A percentile compares a stretch with the other conserved stretches of the same genome.
Conservation (phyloP, 345 rosid genomes). For the Chamaenerion angustifolium region DNA sequence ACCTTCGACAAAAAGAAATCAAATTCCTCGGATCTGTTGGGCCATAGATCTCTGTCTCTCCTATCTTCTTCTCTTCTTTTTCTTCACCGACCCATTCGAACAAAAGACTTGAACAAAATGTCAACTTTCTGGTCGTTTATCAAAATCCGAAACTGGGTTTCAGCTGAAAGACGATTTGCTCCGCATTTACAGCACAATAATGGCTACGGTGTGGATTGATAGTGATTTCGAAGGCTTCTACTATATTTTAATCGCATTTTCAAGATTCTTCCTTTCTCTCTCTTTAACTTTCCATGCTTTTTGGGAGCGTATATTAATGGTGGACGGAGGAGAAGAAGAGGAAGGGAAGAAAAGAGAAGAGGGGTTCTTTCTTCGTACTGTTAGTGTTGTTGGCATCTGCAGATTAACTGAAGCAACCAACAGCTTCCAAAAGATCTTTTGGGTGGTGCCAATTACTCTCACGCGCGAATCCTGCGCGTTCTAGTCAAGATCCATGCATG, state of each 20-base stretch:
- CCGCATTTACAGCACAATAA: neutral
- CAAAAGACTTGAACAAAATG: conserved; percentile 11
- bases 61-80: conserved; percentile 14
- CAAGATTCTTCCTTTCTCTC: conserved; percentile 27
- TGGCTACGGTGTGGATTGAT: conserved; percentile 7
- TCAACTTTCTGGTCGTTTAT: conserved; percentile 16
- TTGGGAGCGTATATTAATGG: conserved; percentile 14
- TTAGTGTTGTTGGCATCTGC: conserved; percentile 2
- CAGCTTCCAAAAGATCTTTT: conserved; percentile 19
- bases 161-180: conserved; percentile 10
- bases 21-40: neutral
- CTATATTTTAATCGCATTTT: conserved; percentile 11
- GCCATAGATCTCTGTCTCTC: neutral
- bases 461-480: no score
- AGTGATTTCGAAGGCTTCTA: conserved; percentile 3
- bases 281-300: conserved; percentile 19
- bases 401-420: conserved; percentile 17
- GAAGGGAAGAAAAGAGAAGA: neutral
- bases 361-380: neutral
- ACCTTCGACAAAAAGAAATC: neutral
- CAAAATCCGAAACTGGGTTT: no score
- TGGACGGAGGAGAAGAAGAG: no score
- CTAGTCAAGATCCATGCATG: no score
- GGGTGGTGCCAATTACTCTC: no score
- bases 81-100: no score